A percentile compares a stretch with the other conserved stretches of the same genome.
Conservation (phyloP, 2,329 filamentous ascomycete species). For the Decorospora gaudefroyi region DNA sequence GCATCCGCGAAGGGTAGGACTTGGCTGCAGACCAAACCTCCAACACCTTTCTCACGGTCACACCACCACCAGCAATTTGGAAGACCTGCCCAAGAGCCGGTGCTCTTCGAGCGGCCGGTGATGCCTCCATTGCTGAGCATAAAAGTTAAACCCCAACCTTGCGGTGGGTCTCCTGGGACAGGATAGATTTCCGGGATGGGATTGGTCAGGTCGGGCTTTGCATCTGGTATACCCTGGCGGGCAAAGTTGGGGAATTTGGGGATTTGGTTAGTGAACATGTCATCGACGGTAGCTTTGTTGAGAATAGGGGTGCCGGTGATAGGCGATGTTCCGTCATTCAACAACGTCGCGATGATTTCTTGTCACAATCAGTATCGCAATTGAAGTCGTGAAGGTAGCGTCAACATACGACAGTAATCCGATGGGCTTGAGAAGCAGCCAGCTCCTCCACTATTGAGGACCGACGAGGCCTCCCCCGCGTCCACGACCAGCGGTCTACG, state of each 20-base stretch:
- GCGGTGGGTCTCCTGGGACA: constrained; percentile 53
- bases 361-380: constrained; percentile 11
- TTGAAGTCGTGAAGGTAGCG: neutral
- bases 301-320: constrained; percentile 60
- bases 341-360: constrained; percentile 64
- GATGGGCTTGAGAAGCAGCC: constrained; percentile 63
- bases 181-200: constrained; percentile 57
- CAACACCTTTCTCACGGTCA: constrained; percentile 63
- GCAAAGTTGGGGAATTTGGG: constrained; percentile 58
- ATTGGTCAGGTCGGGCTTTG: constrained; percentile 59
- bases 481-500: constrained; percentile 54
- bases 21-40: constrained; percentile 41
- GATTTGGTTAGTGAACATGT: constrained; percentile 68
- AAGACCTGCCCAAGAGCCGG: constrained; percentile 63
- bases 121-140: constrained; percentile 52
- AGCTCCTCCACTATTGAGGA: constrained; percentile 64
- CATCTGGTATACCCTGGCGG: constrained; percentile 51
- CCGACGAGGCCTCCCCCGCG: constrained; percentile 47
- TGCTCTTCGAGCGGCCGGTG: constrained; percentile 43
- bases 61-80: constrained; percentile 66
- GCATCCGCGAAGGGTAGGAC: constrained; percentile 39
- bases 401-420: constrained; percentile 61
- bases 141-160: constrained; percentile 67
- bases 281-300: constrained; percentile 60
- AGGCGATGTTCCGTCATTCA: constrained; percentile 67